Evolutionary conservation across 2,329 filamentous ascomycete species (phyloP).

Genomic region (Cladosporium phlei): DNA sequence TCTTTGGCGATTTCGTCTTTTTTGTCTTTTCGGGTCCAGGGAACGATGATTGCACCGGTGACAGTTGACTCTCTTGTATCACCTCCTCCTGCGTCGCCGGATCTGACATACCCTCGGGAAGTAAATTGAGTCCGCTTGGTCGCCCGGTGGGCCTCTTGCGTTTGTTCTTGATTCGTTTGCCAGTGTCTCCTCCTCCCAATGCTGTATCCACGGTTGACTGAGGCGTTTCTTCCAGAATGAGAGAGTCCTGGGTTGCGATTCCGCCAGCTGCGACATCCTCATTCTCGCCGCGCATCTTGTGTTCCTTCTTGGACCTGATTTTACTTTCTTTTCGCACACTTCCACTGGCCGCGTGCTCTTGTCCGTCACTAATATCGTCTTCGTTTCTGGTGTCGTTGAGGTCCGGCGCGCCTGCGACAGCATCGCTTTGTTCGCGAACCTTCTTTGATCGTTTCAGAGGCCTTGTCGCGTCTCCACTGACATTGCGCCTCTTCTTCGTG

Average conservation of each 20-base stretch:
- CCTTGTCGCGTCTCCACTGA: neutral
- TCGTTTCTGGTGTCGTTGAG: neutral
- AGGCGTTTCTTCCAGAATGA: neutral
- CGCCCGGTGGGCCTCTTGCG: constrained; percentile 5
- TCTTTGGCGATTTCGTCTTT: neutral
- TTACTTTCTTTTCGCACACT: constrained; percentile 11
- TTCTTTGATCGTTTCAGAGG: constrained; percentile 7
- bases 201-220: neutral
- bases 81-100: neutral
- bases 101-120: constrained; percentile 1
- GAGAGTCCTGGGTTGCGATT: neutral
- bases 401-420: constrained; percentile 7
- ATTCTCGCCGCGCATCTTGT: neutral
- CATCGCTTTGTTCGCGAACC: constrained; percentile 6
- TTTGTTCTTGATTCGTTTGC: constrained; percentile 10
- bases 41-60: neutral
- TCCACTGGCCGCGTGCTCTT: constrained; percentile 9
- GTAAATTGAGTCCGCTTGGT: constrained; percentile 10
- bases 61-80: neutral
- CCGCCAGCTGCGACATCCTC: neutral
- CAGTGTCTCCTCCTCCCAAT: neutral
- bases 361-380: constrained; percentile 3
- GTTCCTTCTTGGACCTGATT: constrained; percentile 11
- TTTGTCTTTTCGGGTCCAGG: neutral
- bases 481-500: constrained; percentile 2